Evolutionary conservation across 441 rosid species (phyloP).

Genomic region (Adansonia rubrostipa): DNA sequence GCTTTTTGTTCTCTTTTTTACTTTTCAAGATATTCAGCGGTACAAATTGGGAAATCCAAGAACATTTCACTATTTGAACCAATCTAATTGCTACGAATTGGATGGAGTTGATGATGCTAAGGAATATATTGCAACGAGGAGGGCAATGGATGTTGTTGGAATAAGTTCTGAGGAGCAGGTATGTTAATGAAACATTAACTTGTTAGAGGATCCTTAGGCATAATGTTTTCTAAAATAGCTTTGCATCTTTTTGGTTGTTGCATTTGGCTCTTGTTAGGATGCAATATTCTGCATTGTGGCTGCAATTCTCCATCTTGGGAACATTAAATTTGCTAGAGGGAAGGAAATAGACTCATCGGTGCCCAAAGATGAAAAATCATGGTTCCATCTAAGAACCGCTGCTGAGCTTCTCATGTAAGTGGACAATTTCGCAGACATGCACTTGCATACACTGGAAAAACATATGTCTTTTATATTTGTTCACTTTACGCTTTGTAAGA

Average conservation of each 20-base stretch:
- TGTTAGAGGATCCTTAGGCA: slow-evolving; percentile 17
- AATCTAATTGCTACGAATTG: slow-evolving; percentile 81
- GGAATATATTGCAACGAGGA: slow-evolving; percentile 82
- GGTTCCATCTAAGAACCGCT: slow-evolving; percentile 82
- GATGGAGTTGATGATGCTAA: slow-evolving; percentile 84
- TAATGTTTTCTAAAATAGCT: slow-evolving; percentile 14
- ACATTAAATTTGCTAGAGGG: slow-evolving; percentile 87
- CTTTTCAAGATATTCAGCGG: slow-evolving; percentile 67
- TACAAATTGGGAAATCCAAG: slow-evolving; percentile 81
- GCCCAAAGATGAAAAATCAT: slow-evolving; percentile 90
- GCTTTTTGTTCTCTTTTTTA: slow-evolving; percentile 18
- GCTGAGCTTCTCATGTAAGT: slow-evolving; percentile 88
- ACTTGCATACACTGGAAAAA: background rate
- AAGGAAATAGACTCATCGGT: slow-evolving; percentile 82
- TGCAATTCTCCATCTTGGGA: slow-evolving; percentile 94
- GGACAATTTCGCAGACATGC: slow-evolving; percentile 29
- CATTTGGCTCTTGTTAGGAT: slow-evolving; percentile 52
- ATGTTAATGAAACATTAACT: slow-evolving; percentile 36
- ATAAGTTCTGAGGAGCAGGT: slow-evolving; percentile 91
- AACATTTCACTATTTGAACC: slow-evolving; percentile 89
- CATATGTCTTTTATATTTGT: slow-evolving; percentile 23
- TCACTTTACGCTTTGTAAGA: slow-evolving; percentile 23
- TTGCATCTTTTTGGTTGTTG: slow-evolving; percentile 23
- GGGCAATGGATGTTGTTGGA: slow-evolving; percentile 96
- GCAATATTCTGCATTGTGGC: slow-evolving; percentile 89